phyloP scores from a whole-genome alignment of 257 asterid species.

The Jaltomata sinuosa region DNA sequence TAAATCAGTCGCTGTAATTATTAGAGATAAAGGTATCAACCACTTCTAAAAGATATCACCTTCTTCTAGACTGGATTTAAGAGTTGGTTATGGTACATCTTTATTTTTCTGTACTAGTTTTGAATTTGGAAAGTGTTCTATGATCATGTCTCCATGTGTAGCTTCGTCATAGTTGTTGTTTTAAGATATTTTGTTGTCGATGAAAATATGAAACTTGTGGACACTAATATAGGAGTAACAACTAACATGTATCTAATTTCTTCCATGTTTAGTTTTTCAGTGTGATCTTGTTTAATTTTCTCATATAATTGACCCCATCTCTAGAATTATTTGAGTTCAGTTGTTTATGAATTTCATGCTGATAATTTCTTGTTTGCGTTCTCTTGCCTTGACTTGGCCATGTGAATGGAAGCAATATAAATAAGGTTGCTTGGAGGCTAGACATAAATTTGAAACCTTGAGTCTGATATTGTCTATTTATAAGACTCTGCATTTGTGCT shows the following conservation, averaged over 20 bases:
- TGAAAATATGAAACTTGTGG: too few relatives aligned
- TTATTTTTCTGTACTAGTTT: too few relatives aligned
- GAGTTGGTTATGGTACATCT: background rate
- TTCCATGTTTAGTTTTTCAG: too few relatives aligned
- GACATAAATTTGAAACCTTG: background rate
- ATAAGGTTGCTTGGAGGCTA: background rate
- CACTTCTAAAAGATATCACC: too few relatives aligned
- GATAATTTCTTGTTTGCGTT: background rate
- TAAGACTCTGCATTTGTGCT: too few relatives aligned
- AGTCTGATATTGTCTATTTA: too few relatives aligned
- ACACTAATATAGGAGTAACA: too few relatives aligned
- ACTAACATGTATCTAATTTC: too few relatives aligned
- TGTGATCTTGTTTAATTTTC: background rate
- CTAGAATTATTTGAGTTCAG: background rate
- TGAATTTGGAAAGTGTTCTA: background rate
- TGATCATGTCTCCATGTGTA: background rate
- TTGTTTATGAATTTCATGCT: too few relatives aligned
- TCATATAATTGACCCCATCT: background rate
- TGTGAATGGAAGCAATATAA: background rate
- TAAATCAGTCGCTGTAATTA: constrained; percentile 36
- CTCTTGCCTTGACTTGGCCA: background rate
- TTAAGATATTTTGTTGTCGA: too few relatives aligned
- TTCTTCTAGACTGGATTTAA: too few relatives aligned
- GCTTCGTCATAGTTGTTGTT: background rate
- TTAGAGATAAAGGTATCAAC: constrained; percentile 8